Evolutionary conservation across 2,329 filamentous ascomycete species (phyloP).

Genomic region (Aspergillus spinulosporus): DNA sequence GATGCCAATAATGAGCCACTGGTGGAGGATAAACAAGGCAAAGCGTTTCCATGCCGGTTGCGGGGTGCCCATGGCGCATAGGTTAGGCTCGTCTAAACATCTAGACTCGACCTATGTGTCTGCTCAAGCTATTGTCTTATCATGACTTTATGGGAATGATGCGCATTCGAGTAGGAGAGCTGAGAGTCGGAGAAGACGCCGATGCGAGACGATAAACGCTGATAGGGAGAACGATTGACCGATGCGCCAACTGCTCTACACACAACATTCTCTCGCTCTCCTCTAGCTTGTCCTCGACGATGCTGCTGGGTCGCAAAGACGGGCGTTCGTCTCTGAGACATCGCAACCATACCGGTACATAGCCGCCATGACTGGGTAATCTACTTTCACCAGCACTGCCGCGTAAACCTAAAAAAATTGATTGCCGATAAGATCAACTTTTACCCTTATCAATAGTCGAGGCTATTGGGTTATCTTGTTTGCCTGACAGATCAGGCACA

Average conservation of each 20-base stretch:
- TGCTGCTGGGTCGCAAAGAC: neutral
- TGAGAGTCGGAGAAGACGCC: constrained; percentile 9
- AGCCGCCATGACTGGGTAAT: no score
- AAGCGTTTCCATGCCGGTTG: constrained; percentile 22
- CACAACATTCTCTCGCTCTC: neutral
- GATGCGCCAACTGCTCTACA: no score
- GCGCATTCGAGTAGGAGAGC: constrained; percentile 1
- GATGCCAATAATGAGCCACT: constrained; percentile 67
- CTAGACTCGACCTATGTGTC: neutral
- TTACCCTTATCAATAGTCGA: neutral
- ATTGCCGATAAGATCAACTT: neutral
- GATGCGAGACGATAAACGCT: constrained; percentile 2
- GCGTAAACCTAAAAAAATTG: neutral
- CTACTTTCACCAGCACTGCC: neutral
- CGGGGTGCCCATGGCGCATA: constrained; percentile 7
- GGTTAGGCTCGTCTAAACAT: neutral
- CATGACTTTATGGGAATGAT: neutral
- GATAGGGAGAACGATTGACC: constrained; percentile 13
- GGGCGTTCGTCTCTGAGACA: neutral
- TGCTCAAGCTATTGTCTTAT: neutral
- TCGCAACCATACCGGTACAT: no score
- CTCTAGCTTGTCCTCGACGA: neutral
- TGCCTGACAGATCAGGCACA: constrained; percentile 3
- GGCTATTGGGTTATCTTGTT: neutral
- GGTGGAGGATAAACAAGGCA: constrained; percentile 45